Evolutionary conservation across 176 grass and related monocot species (phyloP), one percentile per base, ranked within the genome.

Genomic region (Avena eriantha): DNA sequence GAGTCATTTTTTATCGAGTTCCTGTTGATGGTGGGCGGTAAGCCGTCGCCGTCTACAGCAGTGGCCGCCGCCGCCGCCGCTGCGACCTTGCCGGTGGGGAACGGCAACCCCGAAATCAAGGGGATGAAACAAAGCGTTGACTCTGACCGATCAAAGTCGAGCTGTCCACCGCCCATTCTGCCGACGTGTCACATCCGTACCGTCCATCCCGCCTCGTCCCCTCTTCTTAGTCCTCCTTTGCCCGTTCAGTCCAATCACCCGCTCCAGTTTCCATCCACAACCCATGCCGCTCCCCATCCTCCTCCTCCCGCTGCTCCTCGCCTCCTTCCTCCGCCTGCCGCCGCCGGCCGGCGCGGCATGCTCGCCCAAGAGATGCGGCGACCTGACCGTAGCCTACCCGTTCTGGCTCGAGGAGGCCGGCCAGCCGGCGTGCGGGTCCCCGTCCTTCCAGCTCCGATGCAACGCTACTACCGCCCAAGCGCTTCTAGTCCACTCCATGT

Each of bases 321-420:
- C 63, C 23, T 45, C 4, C 41, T 41, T 82, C 31, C 29, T 90
- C 45, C 3, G 22, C 3, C 4, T 39, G 17, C 31, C n/a, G 17
- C 2, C 79, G 17, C 15, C 33, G 17, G 49, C 41, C 21, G 8
- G 0, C 57, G 35, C 77, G 0, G 11, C 49, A 8, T 87, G 84
- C 84, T 48, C 12, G 46, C 89, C 73, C 0, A 83, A 21, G 84
- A 0, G 0, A 3, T 90, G 84, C 80, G 55, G 73, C 10, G 3
- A 1, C 1, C 73, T 87, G 6, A 56, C 16, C 33, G 36, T 87
- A 56, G 4, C 65, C 7, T 87, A 87, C 56, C 80, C 89, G 23
- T 90, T 90, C 85, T 87, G 89, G 89, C 46, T 87, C 34, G 74
- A 86, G 3, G 80, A 90, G 75, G 47, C 66, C 34, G 46, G 47